These are phyloP conservation scores for Ophiobolus disseminans DNA, from an alignment of 2,329 filamentous ascomycete species.

Conservation along the genomic window DNA sequence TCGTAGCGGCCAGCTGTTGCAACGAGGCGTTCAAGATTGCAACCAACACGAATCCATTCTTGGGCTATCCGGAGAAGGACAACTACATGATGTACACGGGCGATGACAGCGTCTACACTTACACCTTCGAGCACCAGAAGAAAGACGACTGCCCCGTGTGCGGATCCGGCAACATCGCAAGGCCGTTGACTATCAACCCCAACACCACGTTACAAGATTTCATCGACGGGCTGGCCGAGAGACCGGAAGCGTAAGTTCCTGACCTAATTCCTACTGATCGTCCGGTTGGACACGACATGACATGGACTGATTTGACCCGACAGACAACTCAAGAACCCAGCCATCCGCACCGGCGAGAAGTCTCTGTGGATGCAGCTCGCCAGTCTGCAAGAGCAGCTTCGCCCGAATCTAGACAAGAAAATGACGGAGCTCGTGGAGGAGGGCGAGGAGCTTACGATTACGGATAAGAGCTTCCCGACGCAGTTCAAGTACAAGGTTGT, in stretches of 20 bases:
- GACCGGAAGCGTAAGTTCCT: constrained; percentile 71
- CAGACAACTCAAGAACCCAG: constrained; percentile 88
- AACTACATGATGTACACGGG: constrained; percentile 99
- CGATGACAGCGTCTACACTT: constrained; percentile 94
- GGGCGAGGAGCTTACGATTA: constrained; percentile 89
- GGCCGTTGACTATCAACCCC: constrained; percentile 74
- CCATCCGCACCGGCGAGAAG: constrained; percentile 78
- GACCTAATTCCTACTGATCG: background rate
- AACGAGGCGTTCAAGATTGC: constrained; percentile 97
- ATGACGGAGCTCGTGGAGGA: constrained; percentile 77
- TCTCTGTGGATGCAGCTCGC: constrained; percentile 92
- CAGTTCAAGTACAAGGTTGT: constrained; percentile 68
- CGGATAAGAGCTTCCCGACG: constrained; percentile 85
- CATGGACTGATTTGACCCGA: constrained; percentile 21
- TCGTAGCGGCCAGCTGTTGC: constrained; percentile 93
- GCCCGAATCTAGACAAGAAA: constrained; percentile 80
- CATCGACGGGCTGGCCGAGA: constrained; percentile 80
- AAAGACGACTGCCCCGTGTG: constrained; percentile 96
- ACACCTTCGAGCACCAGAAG: constrained; percentile 93
- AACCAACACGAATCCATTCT: constrained; percentile 78
- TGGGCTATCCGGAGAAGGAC: constrained; percentile 74
- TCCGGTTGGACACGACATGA: background rate
- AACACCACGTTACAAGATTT: constrained; percentile 80
- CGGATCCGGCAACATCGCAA: constrained; percentile 71
- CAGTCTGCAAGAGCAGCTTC: constrained; percentile 81